phyloP scores from a whole-genome alignment of 1,284 basidiomycete genomes.

The Sanghuangporus sanghuang region DNA sequence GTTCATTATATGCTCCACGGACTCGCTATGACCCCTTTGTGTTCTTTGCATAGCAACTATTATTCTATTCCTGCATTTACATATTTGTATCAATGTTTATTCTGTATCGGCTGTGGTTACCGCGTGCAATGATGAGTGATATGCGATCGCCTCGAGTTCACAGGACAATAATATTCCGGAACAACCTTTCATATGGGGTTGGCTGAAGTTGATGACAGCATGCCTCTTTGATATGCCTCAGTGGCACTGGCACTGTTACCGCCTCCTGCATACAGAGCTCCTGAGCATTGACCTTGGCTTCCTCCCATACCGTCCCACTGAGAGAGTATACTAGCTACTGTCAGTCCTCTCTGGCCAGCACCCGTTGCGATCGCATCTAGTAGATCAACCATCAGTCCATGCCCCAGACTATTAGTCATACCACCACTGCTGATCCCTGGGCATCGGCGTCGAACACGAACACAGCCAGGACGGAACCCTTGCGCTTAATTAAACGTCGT shows the following conservation, averaged over 20 bases:
- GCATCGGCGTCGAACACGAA: not conserved
- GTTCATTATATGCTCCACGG: not conserved
- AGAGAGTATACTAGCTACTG: not conserved
- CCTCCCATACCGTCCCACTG: not conserved
- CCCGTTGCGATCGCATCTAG: too few species aligned
- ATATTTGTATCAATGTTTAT: not conserved
- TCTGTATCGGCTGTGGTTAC: not conserved
- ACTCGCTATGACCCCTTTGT: not conserved
- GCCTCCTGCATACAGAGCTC: not conserved
- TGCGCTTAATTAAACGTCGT: not conserved
- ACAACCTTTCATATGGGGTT: not conserved
- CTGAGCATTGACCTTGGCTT: not conserved
- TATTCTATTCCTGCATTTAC: not conserved
- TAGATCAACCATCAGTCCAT: constrained; percentile 1
- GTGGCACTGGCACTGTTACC: not conserved
- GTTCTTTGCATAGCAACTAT: not conserved
- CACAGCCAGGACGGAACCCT: not conserved
- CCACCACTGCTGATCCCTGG: not conserved
- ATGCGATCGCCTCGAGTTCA: not conserved
- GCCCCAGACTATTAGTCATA: not conserved
- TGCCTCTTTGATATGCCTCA: not conserved
- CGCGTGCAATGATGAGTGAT: not conserved
- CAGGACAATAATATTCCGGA: not conserved
- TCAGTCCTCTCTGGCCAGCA: not conserved
- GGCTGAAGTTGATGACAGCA: not conserved